phyloP scores from a whole-genome alignment of 177 flowering plant species.

The Vitis hybrid region DNA sequence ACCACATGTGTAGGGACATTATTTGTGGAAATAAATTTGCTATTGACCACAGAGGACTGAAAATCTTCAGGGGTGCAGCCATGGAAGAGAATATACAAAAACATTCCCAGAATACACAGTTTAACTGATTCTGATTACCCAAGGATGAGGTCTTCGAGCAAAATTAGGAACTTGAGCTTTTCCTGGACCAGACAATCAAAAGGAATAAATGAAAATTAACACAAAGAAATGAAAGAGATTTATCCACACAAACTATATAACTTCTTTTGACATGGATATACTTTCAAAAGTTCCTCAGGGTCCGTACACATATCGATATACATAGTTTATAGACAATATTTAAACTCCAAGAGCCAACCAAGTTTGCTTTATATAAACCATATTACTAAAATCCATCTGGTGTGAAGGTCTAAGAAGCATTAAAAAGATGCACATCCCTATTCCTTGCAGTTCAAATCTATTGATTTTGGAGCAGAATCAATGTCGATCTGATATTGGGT shows the following conservation, averaged over 20 bases:
- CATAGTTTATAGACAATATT: conserved; percentile 24
- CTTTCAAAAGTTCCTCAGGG: conserved; percentile 17
- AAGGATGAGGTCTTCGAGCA: too few relatives aligned
- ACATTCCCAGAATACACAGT: neutral
- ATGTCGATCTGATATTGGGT: conserved; percentile 38
- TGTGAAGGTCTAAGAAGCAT: conserved; percentile 6
- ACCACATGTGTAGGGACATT: too few relatives aligned
- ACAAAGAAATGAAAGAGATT: conserved; percentile 1
- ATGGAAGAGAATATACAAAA: neutral
- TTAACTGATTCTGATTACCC: neutral
- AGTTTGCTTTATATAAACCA: conserved; percentile 16
- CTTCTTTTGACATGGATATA: conserved; percentile 18
- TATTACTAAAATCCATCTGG: conserved; percentile 4
- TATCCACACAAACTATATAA: conserved; percentile 13
- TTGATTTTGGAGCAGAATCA: conserved; percentile 34
- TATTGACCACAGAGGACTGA: neutral
- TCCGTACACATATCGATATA: conserved; percentile 24
- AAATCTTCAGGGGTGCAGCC: neutral
- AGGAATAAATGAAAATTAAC: neutral
- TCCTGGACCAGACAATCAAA: neutral
- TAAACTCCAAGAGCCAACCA: conserved; percentile 11
- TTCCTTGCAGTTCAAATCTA: conserved; percentile 49
- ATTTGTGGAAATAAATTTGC: too few relatives aligned
- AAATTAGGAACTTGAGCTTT: neutral
- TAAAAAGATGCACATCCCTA: conserved; percentile 12